Conservation (phyloP, 148 eudicot species). For the Rhododendron williamsianum region DNA sequence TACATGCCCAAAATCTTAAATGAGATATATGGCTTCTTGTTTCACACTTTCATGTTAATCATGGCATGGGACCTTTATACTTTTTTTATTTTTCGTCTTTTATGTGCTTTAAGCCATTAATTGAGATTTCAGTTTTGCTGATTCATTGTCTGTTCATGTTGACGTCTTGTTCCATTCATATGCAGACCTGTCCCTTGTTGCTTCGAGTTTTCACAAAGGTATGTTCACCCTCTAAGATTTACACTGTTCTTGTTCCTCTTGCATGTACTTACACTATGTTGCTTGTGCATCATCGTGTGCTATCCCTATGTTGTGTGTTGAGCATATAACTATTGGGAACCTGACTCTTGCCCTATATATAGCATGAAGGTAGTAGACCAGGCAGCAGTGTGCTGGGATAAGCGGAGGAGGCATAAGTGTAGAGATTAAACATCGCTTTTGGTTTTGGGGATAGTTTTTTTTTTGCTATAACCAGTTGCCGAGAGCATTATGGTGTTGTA, state of each 20-base stretch:
- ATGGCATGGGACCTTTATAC: neutral
- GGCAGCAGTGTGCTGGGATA: neutral
- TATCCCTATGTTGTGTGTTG: neutral
- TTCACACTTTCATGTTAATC: neutral
- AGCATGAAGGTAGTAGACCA: neutral
- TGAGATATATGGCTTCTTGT: neutral
- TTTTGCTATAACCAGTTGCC: neutral
- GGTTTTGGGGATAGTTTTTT: neutral
- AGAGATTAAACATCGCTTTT: neutral
- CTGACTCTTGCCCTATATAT: neutral
- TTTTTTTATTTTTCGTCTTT: neutral
- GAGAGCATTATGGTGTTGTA: neutral
- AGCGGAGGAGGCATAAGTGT: no score
- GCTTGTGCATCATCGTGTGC: neutral
- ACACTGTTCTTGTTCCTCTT: neutral
- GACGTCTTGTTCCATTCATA: constrained; percentile 4
- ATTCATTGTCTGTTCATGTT: neutral
- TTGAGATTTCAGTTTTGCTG: neutral
- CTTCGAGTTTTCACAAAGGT: constrained; percentile 57
- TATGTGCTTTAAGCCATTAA: neutral
- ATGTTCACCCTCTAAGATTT: neutral
- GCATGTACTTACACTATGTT: neutral
- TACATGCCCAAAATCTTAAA: neutral
- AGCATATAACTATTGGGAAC: neutral
- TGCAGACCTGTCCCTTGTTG: constrained; percentile 50